Percentiles rank a stretch among this genome's conserved stretches.
These are phyloP conservation scores for Phytophthora ohioensis DNA, from an alignment of 352 stramenopile genomes.

Conservation along the genomic window DNA sequence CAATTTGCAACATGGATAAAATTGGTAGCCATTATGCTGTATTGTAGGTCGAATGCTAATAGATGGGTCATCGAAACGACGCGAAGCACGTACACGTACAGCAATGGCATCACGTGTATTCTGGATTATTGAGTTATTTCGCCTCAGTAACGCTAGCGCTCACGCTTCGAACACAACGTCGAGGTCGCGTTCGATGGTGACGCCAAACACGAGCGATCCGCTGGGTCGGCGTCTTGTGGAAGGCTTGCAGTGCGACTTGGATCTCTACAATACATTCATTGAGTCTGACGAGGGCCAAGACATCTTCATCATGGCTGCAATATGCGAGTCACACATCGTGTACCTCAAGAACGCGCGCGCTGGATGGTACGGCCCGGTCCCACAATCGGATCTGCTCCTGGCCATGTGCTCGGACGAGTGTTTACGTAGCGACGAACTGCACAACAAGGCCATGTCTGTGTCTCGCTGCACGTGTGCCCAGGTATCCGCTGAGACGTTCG, in stretches of 20 bases:
- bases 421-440: slow-evolving; percentile 78
- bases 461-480: slow-evolving; percentile 87
- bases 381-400: slow-evolving; percentile 72
- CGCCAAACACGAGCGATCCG: slow-evolving; percentile 13
- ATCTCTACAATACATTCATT: slow-evolving; percentile 63
- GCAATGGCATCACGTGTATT: background rate
- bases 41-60: slow-evolving; percentile 16
- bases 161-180: slow-evolving; percentile 22
- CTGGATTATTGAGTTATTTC: background rate
- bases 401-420: slow-evolving; percentile 91
- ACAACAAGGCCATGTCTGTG: slow-evolving; percentile 74
- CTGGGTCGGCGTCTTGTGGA: slow-evolving; percentile 39
- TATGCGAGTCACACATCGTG: slow-evolving; percentile 82
- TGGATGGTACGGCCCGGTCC: slow-evolving; percentile 65
- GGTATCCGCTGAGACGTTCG: slow-evolving; percentile 75
- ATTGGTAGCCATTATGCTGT: slow-evolving; percentile 1
- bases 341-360: slow-evolving; percentile 70
- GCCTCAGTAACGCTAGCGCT: background rate
- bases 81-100: slow-evolving; percentile 3
- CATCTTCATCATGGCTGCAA: slow-evolving; percentile 75
- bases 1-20: no score
- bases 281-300: slow-evolving; percentile 66
- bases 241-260: slow-evolving; percentile 54
- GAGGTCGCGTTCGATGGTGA: slow-evolving; percentile 3
- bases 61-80: slow-evolving; percentile 30